Evolutionary conservation across 768 basidiomycete species (phyloP), one percentile per base, ranked within the genome.

Genomic region (Amanita exitialis): DNA sequence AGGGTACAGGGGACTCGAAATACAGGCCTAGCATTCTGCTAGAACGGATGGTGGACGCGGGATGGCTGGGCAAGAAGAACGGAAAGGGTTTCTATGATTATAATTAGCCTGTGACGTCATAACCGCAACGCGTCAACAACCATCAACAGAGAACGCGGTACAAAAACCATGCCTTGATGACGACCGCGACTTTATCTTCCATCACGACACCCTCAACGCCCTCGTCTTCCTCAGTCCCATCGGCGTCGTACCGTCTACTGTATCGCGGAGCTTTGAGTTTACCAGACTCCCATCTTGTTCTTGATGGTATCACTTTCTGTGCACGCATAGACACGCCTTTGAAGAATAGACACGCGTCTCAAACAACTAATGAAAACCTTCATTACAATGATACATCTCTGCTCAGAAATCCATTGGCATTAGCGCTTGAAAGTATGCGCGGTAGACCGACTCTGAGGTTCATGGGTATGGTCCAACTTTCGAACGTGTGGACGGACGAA

Each of bases 51-150:
- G 95, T 98, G 4, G 90, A 95, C 62, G 95, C 95, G 16, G 83
- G 86, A 45, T 98, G 90, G 89, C 75, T 87, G 47, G 95, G 95
- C 9, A 84, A 76, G 73, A 95, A 95, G 74, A 90, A 79, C 52
- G 92, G 93, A 3, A 91, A 86, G 64, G 93, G 94, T 15, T 97
- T 97, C 66, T 97, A 96, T 61, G 90, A 94, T 56, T 96, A 96
- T 60, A 59, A 64, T 37, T 51, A 38, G 32, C 12, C 13, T 16
- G 6, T 21, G 28, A 42, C 23, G 28, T 43, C 49, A 49, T 21
- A 2, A 18, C 12, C n/a, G 28, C 47, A 27, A n/a, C 35, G 18
- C 37, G 34, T 49, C 35, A 37, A 37, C 13, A 25, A 18, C 39
- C 10, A 42, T 27, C 39, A 50, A 50, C 38, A 49, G 16, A 25